A percentile compares a stretch with the other conserved stretches of the same genome.
Conservation (phyloP, 768 basidiomycete genomes). For the Postia placenta region DNA sequence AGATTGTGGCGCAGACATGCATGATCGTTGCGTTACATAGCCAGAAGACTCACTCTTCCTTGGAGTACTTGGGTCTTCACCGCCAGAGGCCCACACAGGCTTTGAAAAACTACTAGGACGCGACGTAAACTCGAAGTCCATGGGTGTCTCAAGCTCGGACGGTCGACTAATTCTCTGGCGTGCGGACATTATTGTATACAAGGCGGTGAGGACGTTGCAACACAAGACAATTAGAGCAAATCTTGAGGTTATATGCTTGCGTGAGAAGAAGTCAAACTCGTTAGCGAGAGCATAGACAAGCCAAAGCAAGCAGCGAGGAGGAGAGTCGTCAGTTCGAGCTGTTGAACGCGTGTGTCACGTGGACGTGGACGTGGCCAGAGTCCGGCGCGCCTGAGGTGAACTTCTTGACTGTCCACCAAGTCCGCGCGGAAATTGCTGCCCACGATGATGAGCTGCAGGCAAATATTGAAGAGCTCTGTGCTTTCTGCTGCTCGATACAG, state of each 20-base stretch:
- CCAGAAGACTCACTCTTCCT: slow-evolving; percentile 61
- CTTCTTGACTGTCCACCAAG: background rate
- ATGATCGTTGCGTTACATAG: no score
- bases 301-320: background rate
- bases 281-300: background rate
- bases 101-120: slow-evolving; percentile 44
- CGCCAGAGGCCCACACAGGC: slow-evolving; percentile 49
- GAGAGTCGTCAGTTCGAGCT: background rate
- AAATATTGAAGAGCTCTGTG: background rate
- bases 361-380: slow-evolving; percentile 13
- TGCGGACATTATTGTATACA: slow-evolving; percentile 2
- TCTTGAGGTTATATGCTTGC: no score
- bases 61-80: slow-evolving; percentile 46
- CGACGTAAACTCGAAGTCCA: slow-evolving; percentile 86
- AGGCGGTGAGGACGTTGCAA: background rate
- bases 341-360: slow-evolving; percentile 21
- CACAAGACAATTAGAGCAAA: background rate
- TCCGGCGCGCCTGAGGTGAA: background rate
- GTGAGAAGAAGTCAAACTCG: background rate
- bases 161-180: slow-evolving; percentile 33
- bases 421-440: no score
- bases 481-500: background rate
- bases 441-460: background rate
- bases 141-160: slow-evolving; percentile 61
- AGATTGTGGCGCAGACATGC: background rate